Evolutionary conservation across 805 yeast species (phyloP), one percentile per base, ranked within the genome.

Genomic region (Ogataea philodendri): DNA sequence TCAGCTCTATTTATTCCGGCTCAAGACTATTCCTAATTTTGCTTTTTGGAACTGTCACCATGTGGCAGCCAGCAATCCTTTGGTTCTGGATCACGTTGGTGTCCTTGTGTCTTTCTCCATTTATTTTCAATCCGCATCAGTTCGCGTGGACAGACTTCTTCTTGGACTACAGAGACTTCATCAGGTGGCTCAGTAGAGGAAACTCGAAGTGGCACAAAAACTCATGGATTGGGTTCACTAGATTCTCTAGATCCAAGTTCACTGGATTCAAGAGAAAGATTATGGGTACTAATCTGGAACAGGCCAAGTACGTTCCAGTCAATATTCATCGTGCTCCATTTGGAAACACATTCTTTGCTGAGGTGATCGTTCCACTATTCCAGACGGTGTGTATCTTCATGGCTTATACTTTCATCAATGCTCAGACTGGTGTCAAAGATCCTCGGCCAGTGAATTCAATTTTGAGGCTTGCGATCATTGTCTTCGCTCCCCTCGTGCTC

Each of bases 201-300:
- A 86, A 87, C 54, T 63, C 78, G 13, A 69, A 68, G 46, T 74
- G 75, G 69, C 80, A 76, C 48, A 59, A 63, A 33, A 76, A 80
- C 52, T 85, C 96, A 1, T 89, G 97, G 97, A 72, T 81, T 35
- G 78, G 77, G 2, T 81, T 70, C 52, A 78, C 78, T 1, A 80
- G 94, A 52, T 67, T 75, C 44, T 74, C 88, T 4, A 77, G 99
- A 62, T 86, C 96, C 7, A 78, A 88, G 53, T 77, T 85, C 49
- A 90, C 97, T 19, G 98, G 99, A 41, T 88, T 77, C 72, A 89
- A 88, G 70, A 71, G 84, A 40, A 78, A 77, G 62, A 60, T 74
- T 42, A 40, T 42, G 19, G 49, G 49, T 7, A 32, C 43, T 4
- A 48, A 44, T 20, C 17, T 36, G 13, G 52, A 48, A 22, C 72